These are phyloP conservation scores for Tetrahymena elliotti DNA, from an alignment of 73 alveolate genomes.

Conservation along the genomic window DNA sequence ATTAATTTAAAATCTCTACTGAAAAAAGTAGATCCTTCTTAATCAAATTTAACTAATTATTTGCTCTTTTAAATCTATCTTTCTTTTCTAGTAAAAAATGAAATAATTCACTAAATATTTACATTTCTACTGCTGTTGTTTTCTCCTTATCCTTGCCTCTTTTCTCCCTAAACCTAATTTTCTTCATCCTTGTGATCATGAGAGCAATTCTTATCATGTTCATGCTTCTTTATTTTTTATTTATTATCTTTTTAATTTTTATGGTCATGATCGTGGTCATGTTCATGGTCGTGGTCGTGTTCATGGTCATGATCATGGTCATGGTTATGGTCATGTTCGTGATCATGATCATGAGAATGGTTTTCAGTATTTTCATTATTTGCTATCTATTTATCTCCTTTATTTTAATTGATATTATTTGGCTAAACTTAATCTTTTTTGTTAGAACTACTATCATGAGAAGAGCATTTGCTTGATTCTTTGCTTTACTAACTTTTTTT, in stretches of 20 bases:
- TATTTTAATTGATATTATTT: not conserved
- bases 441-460: not conserved
- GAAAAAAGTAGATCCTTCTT: not conserved
- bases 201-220: not conserved
- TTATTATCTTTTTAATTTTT: not conserved
- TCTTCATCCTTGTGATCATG: constrained; percentile 7
- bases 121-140: not conserved
- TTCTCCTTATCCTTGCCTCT: not conserved
- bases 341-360: constrained; percentile 1
- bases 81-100: too few species aligned
- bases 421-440: not conserved
- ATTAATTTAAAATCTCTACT: not conserved
- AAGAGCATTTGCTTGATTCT: not conserved
- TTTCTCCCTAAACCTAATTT: not conserved
- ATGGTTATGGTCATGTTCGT: constrained; percentile 2
- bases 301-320: not conserved
- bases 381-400: not conserved
- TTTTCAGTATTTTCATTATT: not conserved
- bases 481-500: not conserved
- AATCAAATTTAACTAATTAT: too few species aligned
- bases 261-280: not conserved
- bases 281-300: not conserved
- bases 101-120: not conserved
- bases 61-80: not conserved
- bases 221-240: not conserved